Evolutionary conservation across 2,329 filamentous ascomycete genomes (phyloP), one percentile per base, ranked within the genome.

Genomic region (Colletotrichum trifolii): DNA sequence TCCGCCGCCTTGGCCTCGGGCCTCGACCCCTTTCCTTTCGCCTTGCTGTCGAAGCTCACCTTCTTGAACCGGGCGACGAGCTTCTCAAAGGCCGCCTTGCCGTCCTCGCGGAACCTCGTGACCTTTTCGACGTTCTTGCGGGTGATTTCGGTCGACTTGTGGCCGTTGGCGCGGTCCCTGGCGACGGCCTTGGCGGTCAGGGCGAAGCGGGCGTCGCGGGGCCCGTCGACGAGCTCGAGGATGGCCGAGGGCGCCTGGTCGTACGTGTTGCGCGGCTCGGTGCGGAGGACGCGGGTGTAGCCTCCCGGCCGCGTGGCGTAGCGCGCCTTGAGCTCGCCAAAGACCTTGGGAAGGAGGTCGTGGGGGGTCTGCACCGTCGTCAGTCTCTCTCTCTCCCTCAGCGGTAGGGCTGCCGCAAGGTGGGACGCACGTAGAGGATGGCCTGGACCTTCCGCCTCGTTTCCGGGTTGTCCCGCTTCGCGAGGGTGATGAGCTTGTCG

Each of bases 211-310:
- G 97, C 92, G 79, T 99, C 96, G 76, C 90, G 91, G 39, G 94
- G 93, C 40, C 95, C 94, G 78, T 99, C 96, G 67, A 99, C 94
- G 38, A 99, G 87, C 80, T 98, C 94, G 52, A 99, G 89, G 69
- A 99, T 94, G 25, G 96, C 95, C 39, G 91, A 94, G 68, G 90
- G 87, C 8, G 92, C 95, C 81, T 97, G 93, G 78, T 98, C 95
- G 76, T 84, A 84, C 73, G 87, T 86, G 77, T 95, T 93, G 73
- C 91, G 87, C 62, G 96, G 92, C 79, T 98, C 95, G 69, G 96
- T 94, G 71, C 94, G 92, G 52, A 97, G 88, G 10, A 99, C 92
- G 47, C 96, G 92, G 15, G 96, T 99, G 84, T 98, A 99, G 60
- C 96, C 96, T 68, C 96, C 96, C 1, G 92, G 91, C 53, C 96